Base-by-base conservation (phyloP, 2,329 filamentous ascomycete genomes). In the Chaetothyriales sp. region DNA sequence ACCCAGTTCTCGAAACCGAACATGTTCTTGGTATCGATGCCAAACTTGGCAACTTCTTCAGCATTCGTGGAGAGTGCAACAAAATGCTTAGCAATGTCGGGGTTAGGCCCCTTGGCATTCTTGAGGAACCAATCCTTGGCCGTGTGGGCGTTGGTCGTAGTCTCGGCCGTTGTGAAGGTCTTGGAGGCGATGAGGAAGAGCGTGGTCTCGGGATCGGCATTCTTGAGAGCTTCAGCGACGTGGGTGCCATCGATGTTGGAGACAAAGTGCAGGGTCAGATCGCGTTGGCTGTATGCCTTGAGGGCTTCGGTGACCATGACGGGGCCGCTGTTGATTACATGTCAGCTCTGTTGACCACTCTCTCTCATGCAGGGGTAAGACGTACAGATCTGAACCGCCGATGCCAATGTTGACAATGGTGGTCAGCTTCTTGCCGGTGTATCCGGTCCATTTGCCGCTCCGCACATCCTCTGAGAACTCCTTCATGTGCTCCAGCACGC, bases 231-330 rank as follows among this genome's bases (percentile, higher is more conserved):
- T 73, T 98, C 92, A 46, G 88, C 86, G 67, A 96, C 87, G 74
- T 98, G 92, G 50, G 92, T 98, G 60, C 92, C 92, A 67, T 98
- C 92, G 66, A 98, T 96, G 78, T 98, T 98, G 74, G 90, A 96
- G 61, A 98, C 92, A 64, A 98, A 98, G 78, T 96, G 90, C 45
- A 96, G 79, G 57, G 82, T 95, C 73, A 88, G 79, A 70, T 84
- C 82, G 55, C 81, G 79, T 66, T 87, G 83, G 47, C 86, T 86
- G 69, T 98, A 98, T 65, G 88, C 78, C 78, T 95, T 96, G 62
- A 98, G 80, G 45, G 92, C 89, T 73, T 98, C 92, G 43, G 89
- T 92, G 61, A 98, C 92, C 92, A 98, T 98, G 67, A 98, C 92
- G 32, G 92, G 92, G 53, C 92, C 92, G 59, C 88, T 92, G 60